Evolutionary conservation across 139 green algal genomes (phyloP), one percentile per base, ranked within the genome.

Genomic region (Chara braunii): DNA sequence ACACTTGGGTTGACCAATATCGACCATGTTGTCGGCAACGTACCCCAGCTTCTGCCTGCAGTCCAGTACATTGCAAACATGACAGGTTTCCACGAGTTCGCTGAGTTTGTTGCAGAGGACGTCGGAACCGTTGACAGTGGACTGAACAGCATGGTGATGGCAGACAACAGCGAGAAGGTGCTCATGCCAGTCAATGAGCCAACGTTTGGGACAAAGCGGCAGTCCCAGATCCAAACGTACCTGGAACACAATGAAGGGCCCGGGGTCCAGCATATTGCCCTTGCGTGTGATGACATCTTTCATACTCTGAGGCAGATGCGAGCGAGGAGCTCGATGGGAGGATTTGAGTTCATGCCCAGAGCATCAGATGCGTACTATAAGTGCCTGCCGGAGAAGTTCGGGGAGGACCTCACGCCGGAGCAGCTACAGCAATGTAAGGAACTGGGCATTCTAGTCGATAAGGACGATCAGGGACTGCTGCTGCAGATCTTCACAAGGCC

Each of bases 161-260:
- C 90, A 23, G 88, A 73, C 74, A 94, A 97, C 83, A 89, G 86
- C 55, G 90, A 96, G 78, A 86, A 83, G 60, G 89, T 98, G 57
- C 66, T 98, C 60, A 59, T 97, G 63, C 92, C 92, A 2, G 60
- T 98, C 11, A 98, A 97, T 60, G 92, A 98, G 78, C 92, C 92
- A 11, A 96, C 90, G 0, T 90, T 88, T 75, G 89, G 89, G 43
- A 97, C 92, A 1, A 78, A 76, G 34, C 78, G 89, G 35, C 50
- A 26, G 3, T 14, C 14, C 54, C 82, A 88, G 72, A 83, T 88
- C 45, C 87, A 95, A 78, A 98, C 90, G 0, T 98, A 87, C 63
- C 72, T 98, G 37, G 92, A 97, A 79, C 89, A 96, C 70, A 96
- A 98, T 68, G 82, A 91, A 56, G 90, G 92, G 0, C 64, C 90